Evolutionary conservation across 2,329 filamentous ascomycete species (phyloP).

Genomic region (Leptographium procerum): DNA sequence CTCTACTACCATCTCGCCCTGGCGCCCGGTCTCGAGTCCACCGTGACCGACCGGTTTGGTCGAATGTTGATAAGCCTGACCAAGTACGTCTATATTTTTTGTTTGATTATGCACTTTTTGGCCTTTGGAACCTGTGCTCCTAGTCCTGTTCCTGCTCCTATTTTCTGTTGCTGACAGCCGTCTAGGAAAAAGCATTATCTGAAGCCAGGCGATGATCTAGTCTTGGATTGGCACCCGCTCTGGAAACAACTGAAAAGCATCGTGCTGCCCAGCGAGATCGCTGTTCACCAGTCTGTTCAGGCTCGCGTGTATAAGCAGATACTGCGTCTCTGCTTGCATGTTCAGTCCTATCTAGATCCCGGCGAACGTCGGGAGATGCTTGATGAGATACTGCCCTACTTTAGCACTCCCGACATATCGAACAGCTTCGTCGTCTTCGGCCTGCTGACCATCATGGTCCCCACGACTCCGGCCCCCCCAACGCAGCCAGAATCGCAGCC

Average conservation of each 20-base stretch:
- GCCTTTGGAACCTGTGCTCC: too few relatives aligned
- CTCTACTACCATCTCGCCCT: conserved; percentile 91
- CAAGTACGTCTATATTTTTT: conserved; percentile 45
- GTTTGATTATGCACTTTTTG: conserved; percentile 6
- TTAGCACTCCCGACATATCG: conserved; percentile 85
- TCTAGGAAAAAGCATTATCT: conserved; percentile 86
- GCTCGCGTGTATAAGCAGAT: conserved; percentile 52
- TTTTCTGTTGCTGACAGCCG: neutral
- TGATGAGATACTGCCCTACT: conserved; percentile 72
- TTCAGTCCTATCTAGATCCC: conserved; percentile 87
- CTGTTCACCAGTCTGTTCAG: conserved; percentile 46
- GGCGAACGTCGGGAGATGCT: conserved; percentile 71
- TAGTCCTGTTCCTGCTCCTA: too few relatives aligned
- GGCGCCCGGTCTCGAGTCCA: conserved; percentile 75
- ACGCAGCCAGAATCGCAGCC: conserved; percentile 68
- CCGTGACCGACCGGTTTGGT: conserved; percentile 77
- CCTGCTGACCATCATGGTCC: conserved; percentile 74
- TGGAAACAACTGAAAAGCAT: conserved; percentile 89
- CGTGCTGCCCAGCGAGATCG: conserved; percentile 75
- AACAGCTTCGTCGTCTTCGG: conserved; percentile 90
- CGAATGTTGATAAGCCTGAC: conserved; percentile 94
- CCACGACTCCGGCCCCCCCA: conserved; percentile 66
- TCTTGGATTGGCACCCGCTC: conserved; percentile 83
- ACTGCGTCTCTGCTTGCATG: conserved; percentile 81
- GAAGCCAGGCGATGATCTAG: conserved; percentile 78